A percentile compares a stretch with the other conserved stretches of the same genome.
Conservation (phyloP, 495 filamentous ascomycete genomes). For the Tuber microsphaerosporum region DNA sequence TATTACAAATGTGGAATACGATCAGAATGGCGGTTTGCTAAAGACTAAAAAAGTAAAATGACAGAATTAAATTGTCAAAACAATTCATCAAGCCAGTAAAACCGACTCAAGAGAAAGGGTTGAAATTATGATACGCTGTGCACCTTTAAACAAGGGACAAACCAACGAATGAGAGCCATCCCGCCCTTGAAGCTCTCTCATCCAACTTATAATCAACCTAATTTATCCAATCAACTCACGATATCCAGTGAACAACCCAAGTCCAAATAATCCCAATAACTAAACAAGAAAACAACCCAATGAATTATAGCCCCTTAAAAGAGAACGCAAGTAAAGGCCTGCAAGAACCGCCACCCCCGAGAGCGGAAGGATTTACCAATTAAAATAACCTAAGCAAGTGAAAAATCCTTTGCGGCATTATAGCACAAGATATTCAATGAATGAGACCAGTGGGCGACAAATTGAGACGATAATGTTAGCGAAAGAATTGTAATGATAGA, state of each 20-base stretch:
- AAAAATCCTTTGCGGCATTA: not conserved
- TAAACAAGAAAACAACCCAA: not conserved
- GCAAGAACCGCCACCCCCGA: not conserved
- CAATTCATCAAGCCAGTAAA: not conserved
- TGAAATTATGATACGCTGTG: not conserved
- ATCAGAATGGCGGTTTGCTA: not conserved
- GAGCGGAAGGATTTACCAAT: not conserved
- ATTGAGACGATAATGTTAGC: not conserved
- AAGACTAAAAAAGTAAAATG: no score
- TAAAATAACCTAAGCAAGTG: not conserved
- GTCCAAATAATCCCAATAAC: no score
- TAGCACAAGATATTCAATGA: not conserved
- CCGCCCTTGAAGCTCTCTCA: not conserved
- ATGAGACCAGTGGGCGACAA: not conserved
- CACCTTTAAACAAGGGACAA: not conserved
- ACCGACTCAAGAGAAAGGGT: not conserved
- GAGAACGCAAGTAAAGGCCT: not conserved
- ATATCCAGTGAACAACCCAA: not conserved
- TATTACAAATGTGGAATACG: not conserved
- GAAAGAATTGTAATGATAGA: not conserved
- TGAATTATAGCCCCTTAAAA: not conserved
- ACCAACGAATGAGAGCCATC: not conserved
- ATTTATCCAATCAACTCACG: not conserved
- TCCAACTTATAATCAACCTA: not conserved
- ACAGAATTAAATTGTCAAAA: not conserved